Evolutionary conservation across 1,284 basidiomycete genomes (phyloP).

Genomic region (Pyrrhoderma noxium): DNA sequence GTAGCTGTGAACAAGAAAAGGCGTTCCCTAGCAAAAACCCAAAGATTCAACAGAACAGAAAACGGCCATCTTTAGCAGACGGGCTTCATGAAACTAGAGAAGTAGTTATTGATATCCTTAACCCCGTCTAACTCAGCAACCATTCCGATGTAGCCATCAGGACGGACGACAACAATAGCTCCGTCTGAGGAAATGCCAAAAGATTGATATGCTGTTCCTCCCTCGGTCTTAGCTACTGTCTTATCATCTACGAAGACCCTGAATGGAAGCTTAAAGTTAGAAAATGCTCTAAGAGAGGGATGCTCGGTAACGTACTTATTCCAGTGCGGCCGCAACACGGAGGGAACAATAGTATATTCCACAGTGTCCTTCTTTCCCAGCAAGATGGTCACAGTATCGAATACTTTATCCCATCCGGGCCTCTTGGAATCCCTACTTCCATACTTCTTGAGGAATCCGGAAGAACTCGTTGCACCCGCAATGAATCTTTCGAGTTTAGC

Average conservation of each 20-base stretch:
- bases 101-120: slow-evolving; percentile 45
- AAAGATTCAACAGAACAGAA: background rate
- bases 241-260: slow-evolving; percentile 46
- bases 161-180: slow-evolving; percentile 59
- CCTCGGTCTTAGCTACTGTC: slow-evolving; percentile 30
- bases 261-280: slow-evolving; percentile 1
- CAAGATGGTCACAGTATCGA: slow-evolving; percentile 49
- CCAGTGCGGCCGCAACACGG: slow-evolving; percentile 55
- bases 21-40: too few species aligned
- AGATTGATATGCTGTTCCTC: slow-evolving; percentile 43
- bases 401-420: slow-evolving; percentile 26
- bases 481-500: slow-evolving; percentile 38
- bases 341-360: slow-evolving; percentile 42
- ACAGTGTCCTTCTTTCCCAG: slow-evolving; percentile 40
- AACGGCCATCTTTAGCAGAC: background rate
- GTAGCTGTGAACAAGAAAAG: too few species aligned
- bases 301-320: slow-evolving; percentile 49
- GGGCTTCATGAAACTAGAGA: slow-evolving; percentile 34
- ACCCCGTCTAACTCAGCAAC: slow-evolving; percentile 43
- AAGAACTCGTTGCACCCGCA: slow-evolving; percentile 32
- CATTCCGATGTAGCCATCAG: slow-evolving; percentile 67
- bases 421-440: slow-evolving; percentile 24
- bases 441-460: slow-evolving; percentile 34
- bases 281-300: background rate
- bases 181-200: slow-evolving; percentile 54